Evolutionary conservation across 116 monocot species (phyloP).

Genomic region (Dioscorea cayenensis): DNA sequence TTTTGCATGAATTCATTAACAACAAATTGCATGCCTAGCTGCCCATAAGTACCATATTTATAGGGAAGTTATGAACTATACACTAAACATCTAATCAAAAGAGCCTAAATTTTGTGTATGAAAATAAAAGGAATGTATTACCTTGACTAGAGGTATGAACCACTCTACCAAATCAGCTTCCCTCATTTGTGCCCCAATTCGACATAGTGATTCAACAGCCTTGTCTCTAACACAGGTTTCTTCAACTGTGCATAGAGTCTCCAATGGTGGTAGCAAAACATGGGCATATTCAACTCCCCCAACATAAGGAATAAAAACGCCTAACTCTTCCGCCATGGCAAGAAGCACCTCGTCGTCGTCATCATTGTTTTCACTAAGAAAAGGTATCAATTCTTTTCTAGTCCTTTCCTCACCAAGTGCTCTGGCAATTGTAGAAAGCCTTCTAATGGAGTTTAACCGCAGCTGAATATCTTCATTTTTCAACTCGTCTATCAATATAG

Average conservation of each 20-base stretch:
- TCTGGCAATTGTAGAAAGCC: slow-evolving; percentile 39
- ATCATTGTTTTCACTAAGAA: slow-evolving; percentile 41
- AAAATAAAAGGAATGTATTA: background rate
- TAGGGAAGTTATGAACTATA: no score
- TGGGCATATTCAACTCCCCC: slow-evolving; percentile 34
- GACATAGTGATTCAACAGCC: slow-evolving; percentile 36
- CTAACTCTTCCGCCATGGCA: slow-evolving; percentile 45
- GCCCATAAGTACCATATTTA: no score
- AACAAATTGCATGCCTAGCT: background rate
- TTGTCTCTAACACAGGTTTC: slow-evolving; percentile 49
- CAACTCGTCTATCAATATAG: slow-evolving; percentile 36
- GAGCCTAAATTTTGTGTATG: background rate
- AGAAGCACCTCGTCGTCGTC: slow-evolving; percentile 47
- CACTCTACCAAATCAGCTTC: slow-evolving; percentile 35
- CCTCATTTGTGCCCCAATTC: slow-evolving; percentile 40
- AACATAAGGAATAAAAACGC: slow-evolving; percentile 36
- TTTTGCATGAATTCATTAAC: background rate
- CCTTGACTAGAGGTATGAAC: slow-evolving; percentile 33
- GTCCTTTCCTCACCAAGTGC: slow-evolving; percentile 46
- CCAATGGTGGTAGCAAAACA: slow-evolving; percentile 32
- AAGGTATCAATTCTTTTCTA: slow-evolving; percentile 36
- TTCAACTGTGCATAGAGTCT: slow-evolving; percentile 35
- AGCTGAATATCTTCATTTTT: slow-evolving; percentile 48
- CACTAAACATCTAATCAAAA: background rate
- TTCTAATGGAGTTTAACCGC: slow-evolving; percentile 35